These are phyloP conservation scores for Neofusicoccum sp. DNA, from an alignment of 2,329 filamentous ascomycete genomes.

Conservation along the genomic window DNA sequence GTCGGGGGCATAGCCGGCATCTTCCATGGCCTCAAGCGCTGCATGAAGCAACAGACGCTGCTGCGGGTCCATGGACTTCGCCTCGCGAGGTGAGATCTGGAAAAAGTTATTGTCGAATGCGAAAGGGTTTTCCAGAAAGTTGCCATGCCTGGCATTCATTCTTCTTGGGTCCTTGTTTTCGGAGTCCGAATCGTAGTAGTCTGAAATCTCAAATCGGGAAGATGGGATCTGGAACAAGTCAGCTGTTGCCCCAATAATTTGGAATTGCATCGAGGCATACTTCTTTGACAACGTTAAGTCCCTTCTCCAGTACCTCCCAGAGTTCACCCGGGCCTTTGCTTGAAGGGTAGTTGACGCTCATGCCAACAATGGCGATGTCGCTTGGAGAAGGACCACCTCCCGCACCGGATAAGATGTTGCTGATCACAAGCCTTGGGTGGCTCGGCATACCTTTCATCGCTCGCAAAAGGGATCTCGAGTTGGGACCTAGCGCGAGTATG, in stretches of 20 bases:
- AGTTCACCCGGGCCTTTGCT: background rate
- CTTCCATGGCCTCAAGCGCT: slow-evolving; percentile 19
- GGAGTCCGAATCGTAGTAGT: background rate
- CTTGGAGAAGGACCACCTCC: background rate
- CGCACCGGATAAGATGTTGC: too few relatives aligned
- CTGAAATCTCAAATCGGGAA: background rate
- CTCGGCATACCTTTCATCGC: background rate
- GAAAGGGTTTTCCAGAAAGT: slow-evolving; percentile 17
- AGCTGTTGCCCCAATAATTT: background rate
- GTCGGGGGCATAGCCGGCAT: slow-evolving; percentile 25
- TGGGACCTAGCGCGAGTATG: background rate
- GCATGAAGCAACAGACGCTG: slow-evolving; percentile 17
- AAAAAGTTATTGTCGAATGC: slow-evolving; percentile 11
- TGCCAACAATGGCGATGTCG: background rate
- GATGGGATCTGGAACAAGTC: background rate
- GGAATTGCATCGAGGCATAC: background rate
- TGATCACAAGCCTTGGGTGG: background rate
- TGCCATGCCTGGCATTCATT: background rate
- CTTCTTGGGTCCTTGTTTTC: background rate
- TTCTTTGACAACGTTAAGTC: background rate
- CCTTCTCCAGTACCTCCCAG: background rate
- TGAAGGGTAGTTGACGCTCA: background rate
- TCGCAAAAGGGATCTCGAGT: background rate
- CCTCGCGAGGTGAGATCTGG: slow-evolving; percentile 14
- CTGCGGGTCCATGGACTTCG: slow-evolving; percentile 19